Percentiles rank a stretch among this genome's conserved stretches.
Evolutionary conservation across 2,329 filamentous ascomycete genomes (phyloP).

Genomic region (Anthostomella pinea): DNA sequence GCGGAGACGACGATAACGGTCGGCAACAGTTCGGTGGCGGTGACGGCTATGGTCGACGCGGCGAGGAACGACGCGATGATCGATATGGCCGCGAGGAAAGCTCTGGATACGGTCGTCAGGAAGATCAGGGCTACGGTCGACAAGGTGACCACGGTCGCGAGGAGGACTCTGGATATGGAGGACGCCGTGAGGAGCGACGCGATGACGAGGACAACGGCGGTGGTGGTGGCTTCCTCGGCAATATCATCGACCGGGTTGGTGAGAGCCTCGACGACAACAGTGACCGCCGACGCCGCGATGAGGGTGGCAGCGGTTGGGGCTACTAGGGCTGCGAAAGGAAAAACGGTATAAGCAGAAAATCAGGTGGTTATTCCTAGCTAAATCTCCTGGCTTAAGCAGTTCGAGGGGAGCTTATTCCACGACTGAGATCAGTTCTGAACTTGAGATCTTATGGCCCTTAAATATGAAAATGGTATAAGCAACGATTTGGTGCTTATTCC

Average conservation of each 20-base stretch:
- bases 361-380: too few relatives aligned
- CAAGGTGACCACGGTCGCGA: slow-evolving; percentile 9
- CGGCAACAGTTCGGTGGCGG: slow-evolving; percentile 20
- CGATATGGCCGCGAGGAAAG: slow-evolving; percentile 17
- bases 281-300: slow-evolving; percentile 19
- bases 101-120: slow-evolving; percentile 19
- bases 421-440: too few relatives aligned
- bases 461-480: too few relatives aligned
- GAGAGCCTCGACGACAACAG: slow-evolving; percentile 21
- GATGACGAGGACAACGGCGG: slow-evolving; percentile 19
- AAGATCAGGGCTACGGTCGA: slow-evolving; percentile 14
- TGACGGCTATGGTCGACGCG: slow-evolving; percentile 25
- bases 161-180: slow-evolving; percentile 4
- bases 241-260: slow-evolving; percentile 19
- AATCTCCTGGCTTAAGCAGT: slow-evolving; percentile 4
- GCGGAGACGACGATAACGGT: slow-evolving; percentile 21
- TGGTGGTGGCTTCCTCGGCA: slow-evolving; percentile 23
- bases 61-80: slow-evolving; percentile 14
- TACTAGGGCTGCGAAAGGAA: slow-evolving; percentile 18
- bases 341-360: too few relatives aligned
- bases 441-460: too few relatives aligned
- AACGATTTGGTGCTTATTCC: too few relatives aligned
- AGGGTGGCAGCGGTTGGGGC: slow-evolving; percentile 20
- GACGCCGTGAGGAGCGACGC: slow-evolving; percentile 11
- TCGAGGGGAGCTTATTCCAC: too few relatives aligned